Conservation (phyloP, 306 rosid species). For the Cotoneaster glaucophyllus region DNA sequence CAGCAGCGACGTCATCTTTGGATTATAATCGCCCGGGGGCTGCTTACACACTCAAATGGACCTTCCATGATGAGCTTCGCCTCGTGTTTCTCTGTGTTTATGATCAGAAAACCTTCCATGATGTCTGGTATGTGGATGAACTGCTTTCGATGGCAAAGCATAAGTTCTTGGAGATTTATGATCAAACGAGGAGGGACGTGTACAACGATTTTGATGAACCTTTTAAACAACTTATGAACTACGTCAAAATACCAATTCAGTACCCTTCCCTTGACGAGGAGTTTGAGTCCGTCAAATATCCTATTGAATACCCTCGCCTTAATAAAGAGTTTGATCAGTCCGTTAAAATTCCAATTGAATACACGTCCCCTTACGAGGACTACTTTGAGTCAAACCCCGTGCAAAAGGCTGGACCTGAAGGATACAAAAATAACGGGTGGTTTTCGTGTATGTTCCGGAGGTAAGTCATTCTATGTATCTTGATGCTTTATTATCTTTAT, state of each 20-base stretch:
- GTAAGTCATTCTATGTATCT: slow-evolving; percentile 23
- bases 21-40: slow-evolving; percentile 86
- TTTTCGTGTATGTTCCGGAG: slow-evolving; percentile 94
- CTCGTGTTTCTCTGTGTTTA: slow-evolving; percentile 88
- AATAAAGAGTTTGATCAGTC: too few species aligned
- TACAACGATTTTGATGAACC: slow-evolving; percentile 75
- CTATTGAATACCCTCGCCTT: too few species aligned
- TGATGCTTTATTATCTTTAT: too few species aligned
- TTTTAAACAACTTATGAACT: slow-evolving; percentile 56
- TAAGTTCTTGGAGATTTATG: slow-evolving; percentile 58
- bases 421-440: slow-evolving; percentile 61
- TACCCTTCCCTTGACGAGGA: too few species aligned
- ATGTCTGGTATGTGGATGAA: slow-evolving; percentile 64
- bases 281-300: too few species aligned
- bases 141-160: slow-evolving; percentile 71
- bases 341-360: too few species aligned
- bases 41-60: slow-evolving; percentile 89
- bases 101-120: slow-evolving; percentile 61
- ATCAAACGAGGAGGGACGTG: slow-evolving; percentile 34
- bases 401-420: slow-evolving; percentile 50
- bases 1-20: slow-evolving; percentile 29
- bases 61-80: slow-evolving; percentile 80
- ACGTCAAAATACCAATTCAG: too few species aligned
- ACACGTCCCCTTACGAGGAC: too few species aligned
- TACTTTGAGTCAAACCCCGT: background rate